Evolutionary conservation across 2,329 filamentous ascomycete genomes (phyloP).

Genomic region (Neonectria magnoliae): DNA sequence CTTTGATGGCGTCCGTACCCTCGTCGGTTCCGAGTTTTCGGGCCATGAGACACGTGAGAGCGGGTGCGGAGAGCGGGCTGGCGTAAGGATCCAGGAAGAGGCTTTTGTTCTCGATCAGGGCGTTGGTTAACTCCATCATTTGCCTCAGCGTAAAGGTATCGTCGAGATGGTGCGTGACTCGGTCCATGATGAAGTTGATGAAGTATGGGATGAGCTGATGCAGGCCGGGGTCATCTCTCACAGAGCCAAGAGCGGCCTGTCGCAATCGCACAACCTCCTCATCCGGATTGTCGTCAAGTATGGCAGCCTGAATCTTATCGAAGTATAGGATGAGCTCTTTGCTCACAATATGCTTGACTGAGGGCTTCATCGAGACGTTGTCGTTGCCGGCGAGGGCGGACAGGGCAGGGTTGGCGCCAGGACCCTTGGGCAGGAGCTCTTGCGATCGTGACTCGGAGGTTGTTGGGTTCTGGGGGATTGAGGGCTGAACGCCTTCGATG

Average conservation of each 20-base stretch:
- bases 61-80: constrained; percentile 78
- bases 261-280: constrained; percentile 78
- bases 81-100: constrained; percentile 76
- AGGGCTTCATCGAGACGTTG: constrained; percentile 83
- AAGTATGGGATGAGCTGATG: constrained; percentile 98
- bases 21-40: constrained; percentile 76
- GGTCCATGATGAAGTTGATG: constrained; percentile 93
- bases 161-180: constrained; percentile 93
- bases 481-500: constrained; percentile 95
- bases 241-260: constrained; percentile 83
- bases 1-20: constrained; percentile 61
- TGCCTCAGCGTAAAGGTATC: constrained; percentile 88
- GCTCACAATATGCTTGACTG: constrained; percentile 95
- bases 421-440: constrained; percentile 89
- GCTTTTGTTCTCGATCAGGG: constrained; percentile 83
- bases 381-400: constrained; percentile 85
- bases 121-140: constrained; percentile 90
- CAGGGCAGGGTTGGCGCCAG: constrained; percentile 85
- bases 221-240: constrained; percentile 88
- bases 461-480: constrained; percentile 95
- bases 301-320: constrained; percentile 89
- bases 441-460: constrained; percentile 83
- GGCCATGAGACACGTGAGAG: constrained; percentile 86
- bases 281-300: constrained; percentile 88
- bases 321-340: constrained; percentile 98